These are phyloP conservation scores for Acer campestre DNA, from an alignment of 345 rosid species.

Conservation along the genomic window DNA sequence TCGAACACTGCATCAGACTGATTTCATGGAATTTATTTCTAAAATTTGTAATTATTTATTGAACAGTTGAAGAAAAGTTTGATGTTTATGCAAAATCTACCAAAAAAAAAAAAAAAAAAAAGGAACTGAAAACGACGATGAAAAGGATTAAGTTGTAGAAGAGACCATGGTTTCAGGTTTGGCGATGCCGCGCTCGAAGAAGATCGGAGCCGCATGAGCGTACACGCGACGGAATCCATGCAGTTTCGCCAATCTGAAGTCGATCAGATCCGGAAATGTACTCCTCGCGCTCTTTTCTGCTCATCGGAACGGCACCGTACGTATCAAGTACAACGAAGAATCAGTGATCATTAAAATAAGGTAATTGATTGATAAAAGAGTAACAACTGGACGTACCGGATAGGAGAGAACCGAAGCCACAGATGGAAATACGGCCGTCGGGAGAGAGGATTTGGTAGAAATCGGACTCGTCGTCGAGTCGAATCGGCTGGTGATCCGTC, in stretches of 20 bases:
- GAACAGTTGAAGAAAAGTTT: not conserved
- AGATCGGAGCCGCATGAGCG: slow-evolving; percentile 82
- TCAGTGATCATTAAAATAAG: not conserved
- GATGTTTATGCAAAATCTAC: not conserved
- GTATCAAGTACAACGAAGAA: not conserved
- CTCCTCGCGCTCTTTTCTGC: slow-evolving; percentile 86
- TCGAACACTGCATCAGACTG: not conserved
- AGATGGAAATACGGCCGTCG: slow-evolving; percentile 70
- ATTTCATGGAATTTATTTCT: not conserved
- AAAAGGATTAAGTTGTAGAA: not conserved
- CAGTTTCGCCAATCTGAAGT: slow-evolving; percentile 79
- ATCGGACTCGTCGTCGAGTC: slow-evolving; percentile 62
- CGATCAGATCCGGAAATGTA: slow-evolving; percentile 77
- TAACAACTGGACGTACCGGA: slow-evolving; percentile 52
- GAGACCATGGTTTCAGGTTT: slow-evolving; percentile 80
- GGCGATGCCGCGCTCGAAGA: slow-evolving; percentile 95
- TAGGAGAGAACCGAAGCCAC: slow-evolving; percentile 97
- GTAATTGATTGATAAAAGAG: not conserved
- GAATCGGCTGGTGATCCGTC: slow-evolving; percentile 27
- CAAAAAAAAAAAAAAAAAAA: not conserved
- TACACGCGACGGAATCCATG: slow-evolving; percentile 81
- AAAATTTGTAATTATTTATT: too few species aligned
- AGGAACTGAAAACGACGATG: not conserved
- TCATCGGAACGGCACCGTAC: not conserved
- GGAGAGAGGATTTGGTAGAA: slow-evolving; percentile 55